phyloP scores from a whole-genome alignment of 225 moss, liverwort and hornwort genomes.

The Pseudoscleropodium purum region DNA sequence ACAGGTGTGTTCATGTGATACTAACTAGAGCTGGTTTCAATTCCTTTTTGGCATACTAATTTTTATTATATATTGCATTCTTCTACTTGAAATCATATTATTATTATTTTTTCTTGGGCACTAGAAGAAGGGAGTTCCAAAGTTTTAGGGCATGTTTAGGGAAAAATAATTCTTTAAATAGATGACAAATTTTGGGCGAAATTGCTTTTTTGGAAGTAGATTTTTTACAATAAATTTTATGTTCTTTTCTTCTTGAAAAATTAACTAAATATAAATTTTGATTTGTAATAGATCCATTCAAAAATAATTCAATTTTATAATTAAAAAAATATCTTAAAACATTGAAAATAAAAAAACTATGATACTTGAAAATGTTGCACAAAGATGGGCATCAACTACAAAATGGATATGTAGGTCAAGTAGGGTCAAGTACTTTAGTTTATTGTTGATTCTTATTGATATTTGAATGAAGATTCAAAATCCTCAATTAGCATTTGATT shows the following conservation, averaged over 20 bases:
- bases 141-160: accelerated
- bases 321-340: no score
- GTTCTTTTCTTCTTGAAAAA: background rate
- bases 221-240: background rate
- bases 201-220: no score
- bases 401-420: background rate
- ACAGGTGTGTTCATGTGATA: background rate
- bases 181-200: background rate
- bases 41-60: no score
- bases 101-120: background rate
- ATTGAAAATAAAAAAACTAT: background rate
- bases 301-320: background rate
- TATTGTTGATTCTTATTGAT: background rate
- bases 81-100: background rate
- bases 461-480: background rate
- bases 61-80: background rate
- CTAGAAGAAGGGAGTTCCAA: background rate
- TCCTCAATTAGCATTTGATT: background rate
- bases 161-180: background rate
- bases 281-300: background rate
- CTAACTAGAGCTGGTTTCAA: background rate
- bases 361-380: background rate
- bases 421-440: background rate
- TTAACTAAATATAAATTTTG: no score
- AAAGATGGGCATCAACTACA: background rate